Evolutionary conservation across 1,284 basidiomycete species (phyloP), one percentile per base, ranked within the genome.

Genomic region (Singerocomus inundabilis): DNA sequence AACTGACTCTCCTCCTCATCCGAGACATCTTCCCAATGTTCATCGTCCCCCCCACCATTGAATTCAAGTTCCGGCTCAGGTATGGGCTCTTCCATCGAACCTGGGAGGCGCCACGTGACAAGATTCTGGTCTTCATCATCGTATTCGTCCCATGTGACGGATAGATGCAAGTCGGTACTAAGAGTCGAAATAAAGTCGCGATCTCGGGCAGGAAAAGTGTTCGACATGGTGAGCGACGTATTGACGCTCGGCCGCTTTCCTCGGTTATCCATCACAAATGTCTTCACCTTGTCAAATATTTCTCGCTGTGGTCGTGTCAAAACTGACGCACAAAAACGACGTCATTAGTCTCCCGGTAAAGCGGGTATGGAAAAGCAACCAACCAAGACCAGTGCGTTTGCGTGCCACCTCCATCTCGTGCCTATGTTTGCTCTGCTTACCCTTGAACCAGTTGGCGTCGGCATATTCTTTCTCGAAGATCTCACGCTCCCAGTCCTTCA

Each of bases 391-490:
- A 12, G 74, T 67, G 45, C 74, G 73, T 58, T 75, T 81, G 53
- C 72, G 68, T 8, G 70, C 78, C 46, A 67, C 59, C 56, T 84
- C 82, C 69, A 79, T 73, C 60, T 80, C 78, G 53, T 82, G 79
- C 36, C 82, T 73, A 60, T 87, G 79, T 64, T 87, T 91, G 31
- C 74, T 71, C 63, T 93, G 92, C 70, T 93, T 94, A 12, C 92
- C 91, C 70, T 91, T 93, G 67, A 87, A 88, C 89, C 93, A 95
- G 60, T 86, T 91, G 55, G 84, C 60, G 67, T 98, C 95, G 8
- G 87, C 82, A 58, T 89, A 91, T 64, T 97, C 93, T 70, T 85
- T 87, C 75, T 96, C 87, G 56, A 97, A 98, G 7, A 91, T 78
- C 54, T 95, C 92, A 54, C 80, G 77, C 70, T 99, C 97, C 77